Conservation (phyloP, 73 alveolate genomes). For the Paramecium caudatum region DNA sequence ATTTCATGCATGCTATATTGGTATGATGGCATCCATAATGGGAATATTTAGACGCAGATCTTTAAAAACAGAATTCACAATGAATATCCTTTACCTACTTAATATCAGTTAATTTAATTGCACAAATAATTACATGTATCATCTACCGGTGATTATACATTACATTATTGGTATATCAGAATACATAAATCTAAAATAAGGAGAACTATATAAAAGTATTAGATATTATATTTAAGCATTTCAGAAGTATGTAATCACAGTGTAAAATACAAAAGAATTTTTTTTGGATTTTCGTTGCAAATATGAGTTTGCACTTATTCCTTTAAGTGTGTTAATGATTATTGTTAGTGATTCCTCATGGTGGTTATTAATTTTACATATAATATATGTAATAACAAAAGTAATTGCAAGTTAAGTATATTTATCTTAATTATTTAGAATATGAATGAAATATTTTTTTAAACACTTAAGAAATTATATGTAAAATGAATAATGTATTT, state of each 20-base stretch:
- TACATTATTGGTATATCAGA: constrained; percentile 47
- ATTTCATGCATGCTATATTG: constrained; percentile 44
- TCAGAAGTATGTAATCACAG: neutral
- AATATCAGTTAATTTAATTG: constrained; percentile 35
- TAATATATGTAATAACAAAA: neutral
- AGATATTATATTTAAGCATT: constrained; percentile 6
- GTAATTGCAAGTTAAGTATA: neutral
- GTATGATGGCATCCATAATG: constrained; percentile 19
- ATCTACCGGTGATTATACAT: constrained; percentile 7
- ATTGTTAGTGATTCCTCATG: constrained; percentile 27
- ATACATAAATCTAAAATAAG: neutral
- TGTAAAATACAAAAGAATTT: neutral
- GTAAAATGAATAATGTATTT: too few species aligned
- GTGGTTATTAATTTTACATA: neutral
- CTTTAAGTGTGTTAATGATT: neutral
- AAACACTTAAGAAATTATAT: too few species aligned
- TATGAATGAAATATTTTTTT: too few species aligned
- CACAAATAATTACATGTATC: constrained; percentile 47
- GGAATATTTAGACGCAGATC: constrained; percentile 24
- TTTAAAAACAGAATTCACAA: neutral
- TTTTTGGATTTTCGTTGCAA: constrained; percentile 44
- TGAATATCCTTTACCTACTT: constrained; percentile 44
- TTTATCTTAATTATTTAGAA: neutral
- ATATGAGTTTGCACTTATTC: constrained; percentile 25
- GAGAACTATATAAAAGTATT: constrained; percentile 9